phyloP scores from a whole-genome alignment of 106 monocot genomes.

The Apostasia ramifera region DNA sequence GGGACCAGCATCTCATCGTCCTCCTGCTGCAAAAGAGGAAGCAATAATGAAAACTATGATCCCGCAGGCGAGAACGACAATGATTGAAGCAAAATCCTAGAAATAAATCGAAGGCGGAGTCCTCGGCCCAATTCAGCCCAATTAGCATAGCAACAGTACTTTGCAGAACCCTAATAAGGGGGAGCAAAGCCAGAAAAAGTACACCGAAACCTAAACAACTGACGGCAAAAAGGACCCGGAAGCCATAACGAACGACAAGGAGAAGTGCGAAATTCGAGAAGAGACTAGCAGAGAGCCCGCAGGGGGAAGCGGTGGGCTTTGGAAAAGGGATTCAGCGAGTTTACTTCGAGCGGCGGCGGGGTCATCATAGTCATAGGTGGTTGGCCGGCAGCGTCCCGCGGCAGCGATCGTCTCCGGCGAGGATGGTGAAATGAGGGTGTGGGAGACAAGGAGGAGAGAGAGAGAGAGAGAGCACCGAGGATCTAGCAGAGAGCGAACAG shows the following conservation, averaged over 20 bases:
- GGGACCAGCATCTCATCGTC: constrained; percentile 49
- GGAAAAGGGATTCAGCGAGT: background rate
- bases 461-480: background rate
- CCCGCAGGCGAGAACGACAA: background rate
- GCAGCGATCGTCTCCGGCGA: constrained; percentile 4
- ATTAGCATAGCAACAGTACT: background rate
- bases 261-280: background rate
- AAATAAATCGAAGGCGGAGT: background rate
- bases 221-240: background rate
- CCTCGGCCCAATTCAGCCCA: background rate
- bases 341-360: constrained; percentile 29
- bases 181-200: background rate
- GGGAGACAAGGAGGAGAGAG: background rate
- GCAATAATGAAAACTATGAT: constrained; percentile 25
- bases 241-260: background rate
- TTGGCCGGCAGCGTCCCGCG: background rate
- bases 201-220: background rate
- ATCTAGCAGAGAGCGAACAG: background rate
- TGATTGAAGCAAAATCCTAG: constrained; percentile 15
- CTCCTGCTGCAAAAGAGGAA: constrained; percentile 34
- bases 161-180: constrained; percentile 3
- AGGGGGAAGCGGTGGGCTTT: background rate
- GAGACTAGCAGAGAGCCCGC: background rate
- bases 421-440: background rate
- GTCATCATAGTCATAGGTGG: constrained; percentile 30